Percentiles rank a stretch among this genome's conserved stretches.
phyloP scores from a whole-genome alignment of 1,139 yeast genomes.

The Suhomyces taliae region DNA sequence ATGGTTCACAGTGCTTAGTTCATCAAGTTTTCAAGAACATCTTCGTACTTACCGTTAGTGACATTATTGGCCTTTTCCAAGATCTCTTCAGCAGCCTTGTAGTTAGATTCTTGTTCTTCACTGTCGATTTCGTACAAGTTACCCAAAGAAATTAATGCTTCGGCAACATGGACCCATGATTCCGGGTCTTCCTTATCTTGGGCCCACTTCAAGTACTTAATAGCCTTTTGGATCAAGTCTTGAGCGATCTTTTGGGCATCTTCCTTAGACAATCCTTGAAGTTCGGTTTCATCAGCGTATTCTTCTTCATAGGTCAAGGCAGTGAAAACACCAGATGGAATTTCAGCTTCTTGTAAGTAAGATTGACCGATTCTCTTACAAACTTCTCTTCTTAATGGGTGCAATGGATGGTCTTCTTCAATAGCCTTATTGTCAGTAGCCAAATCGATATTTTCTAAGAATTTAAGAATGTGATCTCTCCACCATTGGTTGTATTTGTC shows the following conservation, averaged over 20 bases:
- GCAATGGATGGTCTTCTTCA: constrained; percentile 11
- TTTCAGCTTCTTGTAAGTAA: constrained; percentile 62
- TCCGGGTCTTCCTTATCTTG: constrained; percentile 75
- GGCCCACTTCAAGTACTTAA: constrained; percentile 55
- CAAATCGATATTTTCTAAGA: constrained; percentile 36
- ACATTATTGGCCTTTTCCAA: constrained; percentile 69
- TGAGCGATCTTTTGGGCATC: constrained; percentile 54
- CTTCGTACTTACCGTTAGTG: constrained; percentile 70
- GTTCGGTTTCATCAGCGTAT: constrained; percentile 39
- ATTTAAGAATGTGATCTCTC: constrained; percentile 50
- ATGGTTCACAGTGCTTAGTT: not conserved
- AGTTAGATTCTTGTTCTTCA: constrained; percentile 61
- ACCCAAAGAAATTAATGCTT: constrained; percentile 77
- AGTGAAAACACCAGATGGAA: constrained; percentile 56
- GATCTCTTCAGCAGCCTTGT: constrained; percentile 64
- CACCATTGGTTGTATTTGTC: constrained; percentile 55
- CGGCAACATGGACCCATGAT: constrained; percentile 80
- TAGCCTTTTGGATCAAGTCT: constrained; percentile 53
- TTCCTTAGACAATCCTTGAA: constrained; percentile 40
- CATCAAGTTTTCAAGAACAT: constrained; percentile 49
- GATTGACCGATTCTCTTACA: constrained; percentile 60
- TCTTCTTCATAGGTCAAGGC: constrained; percentile 57
- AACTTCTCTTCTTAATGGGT: constrained; percentile 33
- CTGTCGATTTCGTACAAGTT: constrained; percentile 68
- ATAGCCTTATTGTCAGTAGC: constrained; percentile 13